Evolutionary conservation across 306 rosid genomes (phyloP).

Genomic region (Alnus glutinosa): DNA sequence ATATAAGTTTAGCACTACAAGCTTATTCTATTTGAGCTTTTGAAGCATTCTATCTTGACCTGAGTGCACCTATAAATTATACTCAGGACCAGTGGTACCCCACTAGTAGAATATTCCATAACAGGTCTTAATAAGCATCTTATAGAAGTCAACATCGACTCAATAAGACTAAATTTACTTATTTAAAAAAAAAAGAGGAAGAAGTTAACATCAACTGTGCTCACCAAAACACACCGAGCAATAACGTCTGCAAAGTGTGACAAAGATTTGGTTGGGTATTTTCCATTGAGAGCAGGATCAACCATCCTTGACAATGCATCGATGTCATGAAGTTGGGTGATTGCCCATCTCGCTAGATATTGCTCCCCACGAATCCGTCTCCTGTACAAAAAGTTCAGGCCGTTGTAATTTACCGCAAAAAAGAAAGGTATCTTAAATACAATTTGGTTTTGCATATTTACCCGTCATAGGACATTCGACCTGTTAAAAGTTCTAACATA

Average conservation of each 20-base stretch:
- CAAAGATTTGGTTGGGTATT: constrained; percentile 78
- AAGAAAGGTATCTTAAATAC: neutral
- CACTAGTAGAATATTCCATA: too few relatives aligned
- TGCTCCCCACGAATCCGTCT: constrained; percentile 76
- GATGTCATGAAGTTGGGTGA: constrained; percentile 91
- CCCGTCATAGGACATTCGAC: constrained; percentile 91
- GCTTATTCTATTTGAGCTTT: constrained; percentile 10
- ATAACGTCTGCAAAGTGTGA: constrained; percentile 92
- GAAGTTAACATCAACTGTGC: constrained; percentile 13
- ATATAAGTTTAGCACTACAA: neutral
- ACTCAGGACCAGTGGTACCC: neutral
- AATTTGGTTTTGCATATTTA: constrained; percentile 28
- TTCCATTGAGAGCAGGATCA: constrained; percentile 76
- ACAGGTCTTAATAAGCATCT: neutral
- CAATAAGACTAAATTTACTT: too few relatives aligned
- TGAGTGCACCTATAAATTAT: neutral
- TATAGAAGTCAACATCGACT: constrained; percentile 5
- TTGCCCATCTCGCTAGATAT: constrained; percentile 88
- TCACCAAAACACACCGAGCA: constrained; percentile 87
- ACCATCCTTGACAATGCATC: constrained; percentile 94
- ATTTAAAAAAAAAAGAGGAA: too few relatives aligned
- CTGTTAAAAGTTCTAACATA: constrained; percentile 91
- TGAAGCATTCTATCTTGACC: constrained; percentile 3
- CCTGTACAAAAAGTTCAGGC: constrained; percentile 39
- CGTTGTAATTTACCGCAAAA: constrained; percentile 3